Base-by-base conservation (phyloP, 2,329 filamentous ascomycete species). In the Seiridium cupressi region DNA sequence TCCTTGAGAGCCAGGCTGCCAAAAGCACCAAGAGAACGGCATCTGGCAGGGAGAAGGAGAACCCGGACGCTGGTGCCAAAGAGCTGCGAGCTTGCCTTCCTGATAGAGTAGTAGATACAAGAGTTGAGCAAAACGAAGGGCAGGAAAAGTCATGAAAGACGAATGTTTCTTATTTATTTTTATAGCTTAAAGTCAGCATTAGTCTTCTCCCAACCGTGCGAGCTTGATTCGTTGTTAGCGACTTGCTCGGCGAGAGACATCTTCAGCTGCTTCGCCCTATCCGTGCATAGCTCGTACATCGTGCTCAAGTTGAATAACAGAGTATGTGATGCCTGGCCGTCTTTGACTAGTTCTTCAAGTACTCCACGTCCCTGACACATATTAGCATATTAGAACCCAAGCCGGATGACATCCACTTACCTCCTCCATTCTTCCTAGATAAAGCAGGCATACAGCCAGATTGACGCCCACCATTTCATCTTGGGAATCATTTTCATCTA, bases 231-330 rank as follows among this genome's bases (percentile, higher is more conserved):
- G 66, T 85, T 79, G 1, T 74, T 77, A 1, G 91, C 89, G 18
- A 95, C 81, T 56, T 82, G 84, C 67, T 92, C 89, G 2, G 90
- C 88, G 18, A 98, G 79, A 34, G 78, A 79, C 36, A 84, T 74
- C 79, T 98, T 98, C 66, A 90, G 75, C 10, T 82, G 82, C 54
- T 85, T 80, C 47, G 91, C 85, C 63, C 85, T 84, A 67, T 98
- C 93, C 0, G 91, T 93, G 71, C 91, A 95, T 6, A 98, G 82
- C 75, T 98, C 95, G 72, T 96, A 98, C 68, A 97, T 86, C 0
- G 94, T 98, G 9, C 89, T 87, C 10, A 99, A 76, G 72, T 98
- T 98, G 76, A 97, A 96, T 0, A 96, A 84, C 2, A 97, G 77
- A 0, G 91, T 91, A 63, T 91, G 88, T 60, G 94, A 97, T 0